These are phyloP conservation scores for Ophiostoma ips DNA, from an alignment of 2,329 filamentous ascomycete genomes.

Conservation along the genomic window DNA sequence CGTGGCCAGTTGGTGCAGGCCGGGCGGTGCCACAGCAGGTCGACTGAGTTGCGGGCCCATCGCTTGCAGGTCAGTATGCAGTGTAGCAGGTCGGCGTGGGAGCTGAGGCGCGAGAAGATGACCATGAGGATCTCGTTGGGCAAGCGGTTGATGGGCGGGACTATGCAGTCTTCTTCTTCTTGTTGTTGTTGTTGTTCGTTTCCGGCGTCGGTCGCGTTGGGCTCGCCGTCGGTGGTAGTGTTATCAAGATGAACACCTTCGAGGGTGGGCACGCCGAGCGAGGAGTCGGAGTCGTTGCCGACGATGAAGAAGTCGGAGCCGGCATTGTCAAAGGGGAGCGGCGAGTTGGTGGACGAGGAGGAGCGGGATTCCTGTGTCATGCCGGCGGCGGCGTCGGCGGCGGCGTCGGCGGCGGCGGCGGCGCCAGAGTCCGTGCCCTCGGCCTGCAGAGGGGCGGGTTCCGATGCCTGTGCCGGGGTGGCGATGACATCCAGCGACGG, in stretches of 20 bases:
- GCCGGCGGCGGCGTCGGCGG: conserved; percentile 14
- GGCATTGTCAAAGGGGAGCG: conserved; percentile 64
- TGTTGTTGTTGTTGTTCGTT: conserved; percentile 23
- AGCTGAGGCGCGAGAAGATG: conserved; percentile 74
- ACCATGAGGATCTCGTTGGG: conserved; percentile 91
- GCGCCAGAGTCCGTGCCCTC: too few species aligned
- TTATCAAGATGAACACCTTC: conserved; percentile 59
- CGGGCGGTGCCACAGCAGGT: conserved; percentile 87
- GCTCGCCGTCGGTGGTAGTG: not conserved
- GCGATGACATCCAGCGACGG: conserved; percentile 16
- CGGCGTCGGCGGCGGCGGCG: too few species aligned
- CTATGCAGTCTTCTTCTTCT: conserved; percentile 32
- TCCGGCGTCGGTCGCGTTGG: conserved; percentile 22
- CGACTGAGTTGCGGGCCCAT: conserved; percentile 87
- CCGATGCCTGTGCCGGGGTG: conserved; percentile 10
- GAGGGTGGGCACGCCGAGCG: conserved; percentile 66
- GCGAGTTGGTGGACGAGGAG: conserved; percentile 60
- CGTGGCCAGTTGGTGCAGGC: conserved; percentile 79
- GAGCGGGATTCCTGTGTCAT: conserved; percentile 36
- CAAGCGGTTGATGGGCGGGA: conserved; percentile 69
- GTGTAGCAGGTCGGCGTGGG: conserved; percentile 62
- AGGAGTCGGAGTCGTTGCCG: conserved; percentile 87
- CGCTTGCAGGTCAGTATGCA: conserved; percentile 91
- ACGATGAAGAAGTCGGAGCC: conserved; percentile 87
- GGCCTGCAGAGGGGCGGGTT: too few species aligned